Base-by-base conservation (phyloP, 495 filamentous ascomycete genomes). In the Penicillium silybi region DNA sequence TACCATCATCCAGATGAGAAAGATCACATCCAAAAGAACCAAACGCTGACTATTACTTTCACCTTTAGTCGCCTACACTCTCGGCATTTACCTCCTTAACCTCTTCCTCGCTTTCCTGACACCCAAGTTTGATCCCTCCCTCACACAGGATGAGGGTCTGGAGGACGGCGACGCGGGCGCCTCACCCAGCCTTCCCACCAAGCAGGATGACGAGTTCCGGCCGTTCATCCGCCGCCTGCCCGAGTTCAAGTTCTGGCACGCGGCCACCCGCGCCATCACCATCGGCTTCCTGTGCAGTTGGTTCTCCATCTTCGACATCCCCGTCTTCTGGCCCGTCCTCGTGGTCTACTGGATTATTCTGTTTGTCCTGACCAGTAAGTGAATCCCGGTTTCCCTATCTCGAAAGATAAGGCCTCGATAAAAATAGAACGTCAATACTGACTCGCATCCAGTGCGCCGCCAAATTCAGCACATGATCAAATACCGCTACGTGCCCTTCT, bases 391-490 rank as follows among this genome's bases (percentile, higher is more conserved):
- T 48, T 13, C 34, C 29, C 29, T 32, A 32, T 32, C 29, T 32
- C 11, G 10, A 1, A 32, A 32, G 29, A 32, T 32, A 32, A 32
- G 29, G 29, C 9, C 26, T 3, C 9, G 29, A 15, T 32, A 13
- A 32, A 32, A 10, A 32, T 15, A 32, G 11, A 32, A 32, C 29
- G 3, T 11, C 11, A 3, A 32, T 1, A 11, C 13, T 26, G 3
- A n/a, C 27, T 27, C 23, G 2, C 27, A n/a, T 44, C 32, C 57
- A 95, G 90, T 98, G 93, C 82, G 93, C 64, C 86, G 91, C 72
- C 93, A 98, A 74, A 98, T 98, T 53, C 93, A 98, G 78, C 92
- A 96, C 73, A 98, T 98, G 93, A 96, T 98, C 83, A 98, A 97
- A 76, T 98, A 98, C 76, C 89, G 93, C 72, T 98, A 97, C 66